Evolutionary conservation across 495 filamentous ascomycete species (phyloP).

Genomic region (Tricharina praecox): DNA sequence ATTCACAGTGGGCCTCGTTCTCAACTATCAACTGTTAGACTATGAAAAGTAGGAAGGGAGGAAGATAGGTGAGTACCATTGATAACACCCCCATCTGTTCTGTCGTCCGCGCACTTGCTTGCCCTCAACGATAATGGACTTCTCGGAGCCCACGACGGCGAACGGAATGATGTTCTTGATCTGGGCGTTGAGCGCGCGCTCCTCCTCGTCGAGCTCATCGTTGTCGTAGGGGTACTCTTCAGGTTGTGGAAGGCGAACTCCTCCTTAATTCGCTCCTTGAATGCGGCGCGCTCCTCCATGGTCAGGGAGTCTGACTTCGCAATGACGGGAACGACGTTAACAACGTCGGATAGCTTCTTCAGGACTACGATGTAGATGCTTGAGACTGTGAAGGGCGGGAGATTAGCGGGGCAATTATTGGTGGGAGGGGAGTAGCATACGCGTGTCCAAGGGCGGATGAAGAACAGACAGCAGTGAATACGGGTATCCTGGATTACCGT

Average conservation of each 20-base stretch:
- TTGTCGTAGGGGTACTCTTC: conserved; percentile 99
- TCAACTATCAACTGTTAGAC: conserved; percentile 48
- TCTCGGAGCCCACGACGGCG: conserved; percentile 94
- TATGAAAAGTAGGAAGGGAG: too few relatives aligned
- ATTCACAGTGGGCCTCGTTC: conserved; percentile 99
- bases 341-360: conserved; percentile 96
- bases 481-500: conserved; percentile 98
- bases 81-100: conserved; percentile 96
- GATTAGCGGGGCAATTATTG: conserved; percentile 7
- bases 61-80: conserved; percentile 36
- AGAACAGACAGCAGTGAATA: conserved; percentile 99
- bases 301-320: conserved; percentile 96
- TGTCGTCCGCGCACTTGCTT: conserved; percentile 96
- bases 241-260: conserved; percentile 99
- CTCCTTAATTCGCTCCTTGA: conserved; percentile 99
- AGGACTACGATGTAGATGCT: conserved; percentile 98
- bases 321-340: conserved; percentile 98
- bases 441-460: conserved; percentile 98
- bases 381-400: conserved; percentile 38
- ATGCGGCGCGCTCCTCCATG: conserved; percentile 81
- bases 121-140: conserved; percentile 90
- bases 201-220: conserved; percentile 94
- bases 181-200: conserved; percentile 77
- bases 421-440: conserved; percentile 29
- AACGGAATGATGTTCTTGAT: conserved; percentile 98